Evolutionary conservation across 1,284 basidiomycete genomes (phyloP), one percentile per base, ranked within the genome.

Genomic region (Neonothopanus nambi): DNA sequence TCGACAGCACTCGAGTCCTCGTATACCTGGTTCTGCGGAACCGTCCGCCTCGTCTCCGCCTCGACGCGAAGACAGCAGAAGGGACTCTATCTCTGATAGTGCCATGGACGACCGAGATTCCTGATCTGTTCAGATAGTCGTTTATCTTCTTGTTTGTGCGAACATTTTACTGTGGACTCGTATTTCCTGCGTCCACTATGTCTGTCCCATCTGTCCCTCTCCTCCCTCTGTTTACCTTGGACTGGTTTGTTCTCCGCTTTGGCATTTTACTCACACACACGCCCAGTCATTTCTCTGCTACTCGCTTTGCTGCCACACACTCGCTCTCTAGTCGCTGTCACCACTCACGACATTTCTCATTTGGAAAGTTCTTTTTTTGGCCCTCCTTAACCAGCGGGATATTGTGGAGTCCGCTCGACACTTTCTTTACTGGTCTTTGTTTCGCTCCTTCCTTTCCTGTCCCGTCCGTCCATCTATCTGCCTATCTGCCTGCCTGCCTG

Each of bases 81-180:
- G 70, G 50, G 68, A 69, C 49, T 72, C 72, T n/a, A 57, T 71
- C 21, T 60, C 63, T 33, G 69, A 71, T 67, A 59, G 65, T 8
- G 63, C 64, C n/a, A 66, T 68, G 18, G 70, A 69, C 37, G 57
- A 61, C 20, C 56, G 60, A 51, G 60, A 59, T 26, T 62, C 66
- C 23, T 61, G 59, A 21, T n/a, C n/a, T 54, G 55, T 17, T 33
- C 4, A 33, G 13, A 13, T 33, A 33, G 9, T 33, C 13, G 13
- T 33, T 33, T 15, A 13, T 41, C 39, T 44, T n/a, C 12, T 18
- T 21, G 23, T 52, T 49, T 26, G 28, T 42, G 33, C n/a, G n/a
- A n/a, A n/a, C n/a, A n/a, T n/a, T n/a, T n/a, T n/a, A n/a, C n/a
- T n/a, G n/a, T n/a, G n/a, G n/a, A n/a, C n/a, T n/a, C n/a, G n/a